These are phyloP conservation scores for Boehmeria nivea DNA, from an alignment of 306 rosid species.

Conservation along the genomic window DNA sequence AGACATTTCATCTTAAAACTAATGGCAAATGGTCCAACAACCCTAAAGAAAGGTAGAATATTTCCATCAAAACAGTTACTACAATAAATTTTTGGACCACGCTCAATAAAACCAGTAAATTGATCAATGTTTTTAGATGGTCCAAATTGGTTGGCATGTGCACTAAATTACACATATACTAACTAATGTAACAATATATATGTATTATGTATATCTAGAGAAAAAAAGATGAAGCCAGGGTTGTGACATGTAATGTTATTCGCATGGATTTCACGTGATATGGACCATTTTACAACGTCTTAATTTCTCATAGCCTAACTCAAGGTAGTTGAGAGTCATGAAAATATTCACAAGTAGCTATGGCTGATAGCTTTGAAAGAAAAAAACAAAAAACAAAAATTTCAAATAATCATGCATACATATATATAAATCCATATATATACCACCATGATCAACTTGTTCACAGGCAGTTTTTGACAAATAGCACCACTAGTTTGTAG, in stretches of 20 bases:
- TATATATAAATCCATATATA: neutral
- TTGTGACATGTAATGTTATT: constrained; percentile 23
- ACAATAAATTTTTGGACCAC: constrained; percentile 56
- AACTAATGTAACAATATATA: neutral
- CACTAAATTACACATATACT: neutral
- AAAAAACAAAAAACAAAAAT: no score
- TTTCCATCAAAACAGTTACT: constrained; percentile 38
- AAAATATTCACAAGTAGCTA: constrained; percentile 11
- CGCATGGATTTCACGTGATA: constrained; percentile 42
- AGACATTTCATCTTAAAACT: constrained; percentile 36
- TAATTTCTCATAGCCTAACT: constrained; percentile 8
- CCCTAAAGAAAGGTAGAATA: constrained; percentile 30
- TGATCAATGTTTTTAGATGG: constrained; percentile 27
- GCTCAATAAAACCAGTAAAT: constrained; percentile 19
- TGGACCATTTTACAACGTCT: constrained; percentile 49
- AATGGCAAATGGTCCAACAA: constrained; percentile 59
- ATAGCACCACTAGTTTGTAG: no score
- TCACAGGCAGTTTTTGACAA: neutral
- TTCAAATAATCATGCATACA: neutral
- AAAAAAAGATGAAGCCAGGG: constrained; percentile 26
- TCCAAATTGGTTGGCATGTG: constrained; percentile 29
- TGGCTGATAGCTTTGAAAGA: neutral
- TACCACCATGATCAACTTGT: neutral
- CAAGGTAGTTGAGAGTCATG: constrained; percentile 17
- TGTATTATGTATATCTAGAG: no score